Conservation (phyloP, 768 basidiomycete genomes). For the Inosperma sp. region DNA sequence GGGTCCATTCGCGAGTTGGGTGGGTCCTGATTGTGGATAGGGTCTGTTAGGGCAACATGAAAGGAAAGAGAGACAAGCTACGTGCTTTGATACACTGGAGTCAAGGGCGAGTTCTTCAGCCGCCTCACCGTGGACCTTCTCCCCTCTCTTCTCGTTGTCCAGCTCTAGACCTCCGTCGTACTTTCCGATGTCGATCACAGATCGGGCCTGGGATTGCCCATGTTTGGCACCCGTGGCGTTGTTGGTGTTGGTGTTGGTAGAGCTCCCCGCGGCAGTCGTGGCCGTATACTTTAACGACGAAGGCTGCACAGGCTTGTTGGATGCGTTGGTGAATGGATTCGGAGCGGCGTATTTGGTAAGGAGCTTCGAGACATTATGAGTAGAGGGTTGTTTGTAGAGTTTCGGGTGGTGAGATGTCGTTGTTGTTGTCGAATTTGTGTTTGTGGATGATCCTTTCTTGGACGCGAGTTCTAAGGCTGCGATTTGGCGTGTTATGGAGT, state of each 20-base stretch:
- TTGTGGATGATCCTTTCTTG: slow-evolving; percentile 37
- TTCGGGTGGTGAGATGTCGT: slow-evolving; percentile 31
- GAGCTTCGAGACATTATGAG: slow-evolving; percentile 62
- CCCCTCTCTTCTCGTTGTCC: slow-evolving; percentile 79
- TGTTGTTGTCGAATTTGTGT: slow-evolving; percentile 3
- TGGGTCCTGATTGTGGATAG: not conserved
- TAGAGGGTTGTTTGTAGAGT: slow-evolving; percentile 52
- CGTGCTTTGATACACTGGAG: slow-evolving; percentile 67
- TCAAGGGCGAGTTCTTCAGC: slow-evolving; percentile 81
- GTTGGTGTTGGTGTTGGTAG: slow-evolving; percentile 12
- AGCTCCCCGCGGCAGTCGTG: not conserved
- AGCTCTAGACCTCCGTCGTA: slow-evolving; percentile 98
- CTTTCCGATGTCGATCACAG: slow-evolving; percentile 75
- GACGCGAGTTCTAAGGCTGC: slow-evolving; percentile 63
- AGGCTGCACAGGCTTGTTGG: slow-evolving; percentile 34
- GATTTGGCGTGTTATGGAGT: slow-evolving; percentile 63
- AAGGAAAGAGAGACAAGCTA: slow-evolving; percentile 8
- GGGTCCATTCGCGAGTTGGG: slow-evolving; percentile 81
- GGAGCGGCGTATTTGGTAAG: slow-evolving; percentile 72
- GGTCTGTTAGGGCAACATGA: not conserved
- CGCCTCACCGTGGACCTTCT: slow-evolving; percentile 68
- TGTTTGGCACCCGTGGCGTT: slow-evolving; percentile 18
- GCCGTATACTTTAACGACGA: slow-evolving; percentile 32
- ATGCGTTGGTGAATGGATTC: slow-evolving; percentile 40
- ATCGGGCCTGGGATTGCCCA: slow-evolving; percentile 30